Evolutionary conservation across 345 rosid species (phyloP).

Genomic region (Microthlaspi erraticum): DNA sequence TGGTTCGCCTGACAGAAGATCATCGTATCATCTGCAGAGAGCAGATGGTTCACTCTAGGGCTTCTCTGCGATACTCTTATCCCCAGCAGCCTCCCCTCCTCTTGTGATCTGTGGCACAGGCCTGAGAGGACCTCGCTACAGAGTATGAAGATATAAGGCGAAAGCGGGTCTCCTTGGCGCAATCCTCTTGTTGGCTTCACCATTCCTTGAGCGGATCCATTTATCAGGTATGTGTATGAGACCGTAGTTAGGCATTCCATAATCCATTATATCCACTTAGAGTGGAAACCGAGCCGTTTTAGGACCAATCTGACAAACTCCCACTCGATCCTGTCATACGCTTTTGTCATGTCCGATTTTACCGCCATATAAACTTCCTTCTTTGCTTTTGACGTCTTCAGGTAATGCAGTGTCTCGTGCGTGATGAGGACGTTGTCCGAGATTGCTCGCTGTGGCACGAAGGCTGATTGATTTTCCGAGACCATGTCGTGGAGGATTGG

Average conservation of each 20-base stretch:
- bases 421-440: neutral
- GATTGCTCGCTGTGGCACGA: too few species aligned
- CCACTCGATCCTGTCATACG: neutral
- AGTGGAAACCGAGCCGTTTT: neutral
- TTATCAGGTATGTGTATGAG: neutral
- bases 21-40: neutral
- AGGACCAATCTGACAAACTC: neutral
- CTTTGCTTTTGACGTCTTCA: neutral
- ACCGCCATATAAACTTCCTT: neutral
- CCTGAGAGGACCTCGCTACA: neutral
- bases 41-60: neutral
- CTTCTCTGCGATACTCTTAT: neutral
- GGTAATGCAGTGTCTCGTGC: neutral
- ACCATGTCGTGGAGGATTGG: too few species aligned
- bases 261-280: accelerated
- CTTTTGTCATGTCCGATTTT: neutral
- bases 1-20: neutral
- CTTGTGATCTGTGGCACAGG: accelerated
- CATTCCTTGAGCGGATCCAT: accelerated
- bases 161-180: neutral
- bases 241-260: neutral
- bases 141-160: neutral
- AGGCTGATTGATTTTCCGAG: too few species aligned
- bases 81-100: accelerated
- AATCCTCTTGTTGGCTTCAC: accelerated